A percentile compares a stretch with the other conserved stretches of the same genome.
phyloP scores from a whole-genome alignment of 352 stramenopile genomes.

The Phytophthora kernoviae region DNA sequence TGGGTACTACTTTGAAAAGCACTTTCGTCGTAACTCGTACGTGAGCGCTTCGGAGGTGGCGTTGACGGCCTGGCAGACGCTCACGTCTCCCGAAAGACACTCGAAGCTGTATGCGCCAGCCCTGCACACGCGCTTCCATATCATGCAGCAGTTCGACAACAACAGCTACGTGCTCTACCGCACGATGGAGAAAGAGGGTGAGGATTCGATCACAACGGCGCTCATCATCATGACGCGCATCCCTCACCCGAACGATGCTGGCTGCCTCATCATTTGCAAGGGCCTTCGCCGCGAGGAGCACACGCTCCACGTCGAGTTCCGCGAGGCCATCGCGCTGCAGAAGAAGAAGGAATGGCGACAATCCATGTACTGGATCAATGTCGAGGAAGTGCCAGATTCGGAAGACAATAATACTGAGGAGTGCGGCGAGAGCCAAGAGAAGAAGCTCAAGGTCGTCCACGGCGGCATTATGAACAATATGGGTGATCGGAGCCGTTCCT shows the following conservation, averaged over 20 bases:
- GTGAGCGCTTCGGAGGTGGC: constrained; percentile 30
- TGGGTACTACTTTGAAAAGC: constrained; percentile 62
- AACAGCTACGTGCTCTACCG: constrained; percentile 61
- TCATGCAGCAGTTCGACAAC: constrained; percentile 60
- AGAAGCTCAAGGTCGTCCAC: constrained; percentile 45
- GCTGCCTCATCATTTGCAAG: constrained; percentile 60
- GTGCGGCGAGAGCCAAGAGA: constrained; percentile 13
- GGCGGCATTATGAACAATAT: constrained; percentile 68
- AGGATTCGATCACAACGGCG: constrained; percentile 62
- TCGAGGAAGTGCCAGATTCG: constrained; percentile 32
- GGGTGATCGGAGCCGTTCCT: constrained; percentile 56
- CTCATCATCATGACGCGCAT: constrained; percentile 65
- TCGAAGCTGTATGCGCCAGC: constrained; percentile 57
- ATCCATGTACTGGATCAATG: constrained; percentile 66
- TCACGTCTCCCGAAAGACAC: constrained; percentile 47
- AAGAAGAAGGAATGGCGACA: constrained; percentile 63
- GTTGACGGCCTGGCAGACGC: constrained; percentile 47
- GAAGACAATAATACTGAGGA: constrained; percentile 23
- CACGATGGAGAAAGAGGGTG: constrained; percentile 63
- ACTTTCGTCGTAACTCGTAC: constrained; percentile 31
- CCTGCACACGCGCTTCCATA: constrained; percentile 58
- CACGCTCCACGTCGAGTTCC: constrained; percentile 52
- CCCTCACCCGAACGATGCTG: constrained; percentile 35
- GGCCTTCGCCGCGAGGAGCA: constrained; percentile 54
- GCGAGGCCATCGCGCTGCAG: constrained; percentile 45